phyloP scores from a whole-genome alignment of 78 protist species.

The Neovahlkampfia damariscottae region DNA sequence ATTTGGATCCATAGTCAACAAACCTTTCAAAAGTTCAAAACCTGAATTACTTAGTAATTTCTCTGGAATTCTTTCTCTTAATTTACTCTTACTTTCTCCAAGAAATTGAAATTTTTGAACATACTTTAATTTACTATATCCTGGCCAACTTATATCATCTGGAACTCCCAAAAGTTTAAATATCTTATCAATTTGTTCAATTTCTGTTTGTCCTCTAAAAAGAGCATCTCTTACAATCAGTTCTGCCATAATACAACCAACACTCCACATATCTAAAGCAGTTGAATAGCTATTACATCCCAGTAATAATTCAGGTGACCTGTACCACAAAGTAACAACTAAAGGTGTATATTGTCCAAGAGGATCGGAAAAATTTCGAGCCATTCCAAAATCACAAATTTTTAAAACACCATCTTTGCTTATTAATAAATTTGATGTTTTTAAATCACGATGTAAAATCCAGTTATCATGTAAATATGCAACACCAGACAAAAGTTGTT shows the following conservation, averaged over 20 bases:
- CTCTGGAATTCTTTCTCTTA: too few relatives aligned
- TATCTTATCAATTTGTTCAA: conserved; percentile 86
- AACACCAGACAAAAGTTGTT: conserved; percentile 27
- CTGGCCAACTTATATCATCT: conserved; percentile 75
- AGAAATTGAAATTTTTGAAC: too few relatives aligned
- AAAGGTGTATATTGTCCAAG: conserved; percentile 89
- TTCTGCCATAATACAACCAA: conserved; percentile 97
- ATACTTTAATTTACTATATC: conserved; percentile 53
- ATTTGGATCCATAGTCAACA: too few relatives aligned
- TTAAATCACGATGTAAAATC: conserved; percentile 36
- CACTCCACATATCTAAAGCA: conserved; percentile 94
- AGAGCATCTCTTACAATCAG: conserved; percentile 45
- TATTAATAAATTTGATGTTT: conserved; percentile 27
- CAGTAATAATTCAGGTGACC: conserved; percentile 97
- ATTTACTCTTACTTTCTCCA: too few relatives aligned
- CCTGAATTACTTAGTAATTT: too few relatives aligned
- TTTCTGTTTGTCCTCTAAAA: conserved; percentile 56
- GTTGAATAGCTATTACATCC: conserved; percentile 84
- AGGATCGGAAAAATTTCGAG: conserved; percentile 11
- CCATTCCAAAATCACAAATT: conserved; percentile 37
- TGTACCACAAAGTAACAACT: conserved; percentile 91
- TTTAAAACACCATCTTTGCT: conserved; percentile 29
- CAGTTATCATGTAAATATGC: background rate
- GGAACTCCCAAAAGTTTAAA: conserved; percentile 91
- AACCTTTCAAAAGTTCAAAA: too few relatives aligned